Evolutionary conservation across 345 rosid genomes (phyloP).

Genomic region (Eucalyptus victrix): DNA sequence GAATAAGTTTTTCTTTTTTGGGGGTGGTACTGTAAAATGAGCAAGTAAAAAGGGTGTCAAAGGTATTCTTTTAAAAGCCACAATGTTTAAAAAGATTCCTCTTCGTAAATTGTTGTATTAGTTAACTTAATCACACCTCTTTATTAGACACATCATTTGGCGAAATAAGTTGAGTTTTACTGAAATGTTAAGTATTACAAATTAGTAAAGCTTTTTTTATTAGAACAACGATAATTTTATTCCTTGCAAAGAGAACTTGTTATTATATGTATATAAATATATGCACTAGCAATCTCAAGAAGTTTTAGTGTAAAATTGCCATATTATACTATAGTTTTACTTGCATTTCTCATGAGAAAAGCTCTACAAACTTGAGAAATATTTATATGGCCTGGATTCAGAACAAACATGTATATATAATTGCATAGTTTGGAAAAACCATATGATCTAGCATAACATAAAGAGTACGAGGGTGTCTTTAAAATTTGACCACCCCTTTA

Average conservation of each 20-base stretch:
- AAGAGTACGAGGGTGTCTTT: background rate
- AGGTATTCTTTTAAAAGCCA: background rate
- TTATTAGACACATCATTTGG: background rate
- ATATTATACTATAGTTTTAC: background rate
- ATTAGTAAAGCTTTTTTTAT: no score
- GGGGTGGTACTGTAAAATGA: background rate
- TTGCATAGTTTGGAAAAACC: background rate
- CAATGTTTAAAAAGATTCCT: no score
- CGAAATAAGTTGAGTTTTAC: no score
- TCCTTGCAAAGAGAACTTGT: background rate
- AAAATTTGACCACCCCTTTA: background rate
- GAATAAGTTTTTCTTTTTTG: background rate
- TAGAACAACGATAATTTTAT: no score
- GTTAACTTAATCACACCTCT: background rate
- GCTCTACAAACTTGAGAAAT: background rate
- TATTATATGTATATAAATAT: no score
- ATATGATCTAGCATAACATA: background rate
- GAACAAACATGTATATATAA: background rate
- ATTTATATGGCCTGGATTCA: background rate
- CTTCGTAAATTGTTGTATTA: background rate
- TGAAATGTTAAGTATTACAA: no score
- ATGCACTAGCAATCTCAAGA: background rate
- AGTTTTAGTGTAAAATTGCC: background rate
- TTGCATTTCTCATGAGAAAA: background rate
- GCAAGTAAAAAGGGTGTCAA: background rate